Evolutionary conservation across 2,329 filamentous ascomycete species (phyloP), one percentile per base, ranked within the genome.

Genomic region (Talaromyces funiculosus): DNA sequence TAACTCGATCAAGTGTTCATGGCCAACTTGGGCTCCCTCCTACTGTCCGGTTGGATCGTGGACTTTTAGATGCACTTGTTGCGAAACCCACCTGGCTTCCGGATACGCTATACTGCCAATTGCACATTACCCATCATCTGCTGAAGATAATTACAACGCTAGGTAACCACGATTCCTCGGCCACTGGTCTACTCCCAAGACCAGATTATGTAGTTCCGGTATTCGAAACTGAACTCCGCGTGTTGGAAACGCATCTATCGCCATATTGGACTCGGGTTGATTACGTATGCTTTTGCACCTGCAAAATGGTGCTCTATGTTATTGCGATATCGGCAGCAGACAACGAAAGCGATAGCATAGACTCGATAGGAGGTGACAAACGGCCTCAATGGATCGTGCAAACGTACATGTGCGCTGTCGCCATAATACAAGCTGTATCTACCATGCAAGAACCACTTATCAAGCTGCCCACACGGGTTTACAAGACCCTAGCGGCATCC

Each of bases 21-120:
- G 55, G 59, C 18, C 62, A 63, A 40, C 43, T 59, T 31, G 62
- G 62, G 4, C 43, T 63, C 22, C 62, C 62, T 16, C 51, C 62
- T 12, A 62, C 60, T n/a, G 51, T 57, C 33, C 60, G 59, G 9
- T 42, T 63, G 12, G 62, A 63, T 31, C 55, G 26, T 29, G 62
- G 62, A 22, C 59, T 63, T 1, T 14, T 62, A 29, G 56, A 62
- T 18, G 47, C 59, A 4, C 49, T 63, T 7, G 42, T 51, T 29
- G 20, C 56, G 4, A 63, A 60, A 51, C 60, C 62, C 3, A 7
- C 16, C 7, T 63, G 62, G 62, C 53, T 63, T 20, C 60, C 62
- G 10, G 42, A 59, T 24, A 60, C 62, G 2, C 18, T 63, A 6
- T 63, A 55, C 35, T 62, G 47, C 18, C 62, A 63, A 37, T 43